phyloP scores from a whole-genome alignment of 768 basidiomycete species.

The Panus rudis region DNA sequence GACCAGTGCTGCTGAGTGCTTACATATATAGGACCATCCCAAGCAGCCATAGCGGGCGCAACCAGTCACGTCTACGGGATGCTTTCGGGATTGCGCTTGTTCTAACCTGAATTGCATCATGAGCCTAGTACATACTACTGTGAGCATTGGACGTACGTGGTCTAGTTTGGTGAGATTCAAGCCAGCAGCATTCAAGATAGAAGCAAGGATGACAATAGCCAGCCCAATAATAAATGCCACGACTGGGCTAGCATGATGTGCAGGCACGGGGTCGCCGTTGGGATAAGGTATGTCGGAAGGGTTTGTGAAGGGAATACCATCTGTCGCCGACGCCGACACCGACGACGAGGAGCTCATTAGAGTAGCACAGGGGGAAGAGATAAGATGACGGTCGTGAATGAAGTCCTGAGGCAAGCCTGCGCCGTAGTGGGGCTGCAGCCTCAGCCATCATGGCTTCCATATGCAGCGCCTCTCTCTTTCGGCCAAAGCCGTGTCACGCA shows the following conservation, averaged over 20 bases:
- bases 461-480: no score
- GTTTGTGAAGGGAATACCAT: not conserved
- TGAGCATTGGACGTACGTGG: conserved; percentile 53
- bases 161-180: conserved; percentile 92
- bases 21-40: conserved; percentile 95
- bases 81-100: conserved; percentile 73
- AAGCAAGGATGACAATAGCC: conserved; percentile 75
- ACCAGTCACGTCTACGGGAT: conserved; percentile 67
- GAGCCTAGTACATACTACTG: not conserved
- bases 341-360: no score
- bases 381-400: no score
- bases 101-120: conserved; percentile 40
- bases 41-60: conserved; percentile 82
- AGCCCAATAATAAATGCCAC: conserved; percentile 81
- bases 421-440: no score
- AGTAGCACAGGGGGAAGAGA: no score
- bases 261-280: conserved; percentile 23
- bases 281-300: not conserved
- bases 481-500: no score
- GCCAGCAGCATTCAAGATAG: conserved; percentile 87
- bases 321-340: conserved; percentile 1
- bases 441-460: no score
- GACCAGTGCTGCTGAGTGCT: conserved; percentile 19
- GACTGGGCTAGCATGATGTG: conserved; percentile 47
- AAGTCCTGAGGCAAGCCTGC: no score